Evolutionary conservation across 2,329 filamentous ascomycete species (phyloP), one percentile per base, ranked within the genome.

Genomic region (Lasiodiplodia citricola): DNA sequence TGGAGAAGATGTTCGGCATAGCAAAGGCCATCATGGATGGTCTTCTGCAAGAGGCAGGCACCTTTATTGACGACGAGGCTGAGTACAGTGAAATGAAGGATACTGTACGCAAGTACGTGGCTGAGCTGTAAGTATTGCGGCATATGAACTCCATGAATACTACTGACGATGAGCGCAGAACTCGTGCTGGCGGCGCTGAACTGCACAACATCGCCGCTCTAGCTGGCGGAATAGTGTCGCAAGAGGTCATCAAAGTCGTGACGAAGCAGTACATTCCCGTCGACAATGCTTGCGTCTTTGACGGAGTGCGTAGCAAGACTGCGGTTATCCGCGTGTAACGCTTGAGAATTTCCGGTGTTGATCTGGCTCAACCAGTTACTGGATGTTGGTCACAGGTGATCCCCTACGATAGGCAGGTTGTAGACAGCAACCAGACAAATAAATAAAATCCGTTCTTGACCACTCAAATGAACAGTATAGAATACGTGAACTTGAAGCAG

Each of bases 181-280:
- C 67, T 41, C 89, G 96, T 70, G 92, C 93, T 44, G 90, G 88
- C 58, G 92, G 93, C 35, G 92, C 90, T 66, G 96, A 99, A 79
- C 83, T 99, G 70, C 96, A 99, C 83, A 98, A 97, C 77, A 92
- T 96, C 68, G 92, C 94, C 38, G 91, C 94, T 31, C 82, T 97
- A 68, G 91, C 90, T 1, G 96, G 96, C 37, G 96, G 96, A 3
- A 91, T 99, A 83, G 91, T 96, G 58, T 93, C 95, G n/a, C 96
- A 99, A 80, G 96, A 99, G 82, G 88, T 95, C 71, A 96, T 99
- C 82, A 99, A 99, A 78, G 86, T 89, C 79, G 88, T 95, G 55
- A 91, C 88, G n/a, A 84, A 86, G 74, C 88, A 91, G 78, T 91
- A 90, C 75, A 82, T 89, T 13, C 88, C 88, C 1, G 81, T 90